A percentile compares a stretch with the other conserved stretches of the same genome.
Conservation (phyloP, 768 basidiomycete species). For the Lactifluus piperatus region DNA sequence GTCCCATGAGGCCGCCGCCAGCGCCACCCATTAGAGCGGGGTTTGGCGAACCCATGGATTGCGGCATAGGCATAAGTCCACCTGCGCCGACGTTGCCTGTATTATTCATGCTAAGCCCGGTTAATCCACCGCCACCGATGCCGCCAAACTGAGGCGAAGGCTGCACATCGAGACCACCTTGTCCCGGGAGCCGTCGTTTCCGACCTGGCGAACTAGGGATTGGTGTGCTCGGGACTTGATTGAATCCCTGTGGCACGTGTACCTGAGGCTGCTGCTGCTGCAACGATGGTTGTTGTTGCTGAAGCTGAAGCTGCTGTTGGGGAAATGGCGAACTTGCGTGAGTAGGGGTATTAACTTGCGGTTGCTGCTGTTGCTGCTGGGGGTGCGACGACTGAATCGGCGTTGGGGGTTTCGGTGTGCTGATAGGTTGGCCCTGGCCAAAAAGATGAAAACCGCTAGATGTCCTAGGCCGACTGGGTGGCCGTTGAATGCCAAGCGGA, state of each 20-base stretch:
- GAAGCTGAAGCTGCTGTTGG: slow-evolving; percentile 15
- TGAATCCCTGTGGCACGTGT: slow-evolving; percentile 6
- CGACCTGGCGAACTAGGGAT: slow-evolving; percentile 13
- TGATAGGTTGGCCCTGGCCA: slow-evolving; percentile 17
- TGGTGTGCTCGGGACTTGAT: slow-evolving; percentile 12
- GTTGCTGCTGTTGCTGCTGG: slow-evolving; percentile 25
- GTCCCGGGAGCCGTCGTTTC: slow-evolving; percentile 19
- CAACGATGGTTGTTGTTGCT: slow-evolving; percentile 6
- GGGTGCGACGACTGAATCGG: slow-evolving; percentile 27
- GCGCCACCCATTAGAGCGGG: slow-evolving; percentile 26
- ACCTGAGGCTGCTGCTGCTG: neutral
- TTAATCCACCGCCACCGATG: slow-evolving; percentile 5
- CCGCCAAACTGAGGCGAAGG: slow-evolving; percentile 13
- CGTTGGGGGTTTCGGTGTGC: slow-evolving; percentile 16
- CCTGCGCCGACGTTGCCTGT: slow-evolving; percentile 3
- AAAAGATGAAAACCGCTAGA: slow-evolving; percentile 21
- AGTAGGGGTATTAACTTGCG: slow-evolving; percentile 18
- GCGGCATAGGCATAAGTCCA: slow-evolving; percentile 2
- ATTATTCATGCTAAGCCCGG: slow-evolving; percentile 6
- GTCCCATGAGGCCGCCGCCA: slow-evolving; percentile 32
- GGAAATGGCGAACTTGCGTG: slow-evolving; percentile 14
- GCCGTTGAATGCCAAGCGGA: slow-evolving; percentile 23
- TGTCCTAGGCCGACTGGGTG: slow-evolving; percentile 25
- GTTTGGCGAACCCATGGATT: slow-evolving; percentile 20
- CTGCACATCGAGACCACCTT: slow-evolving; percentile 4